Evolutionary conservation across 768 basidiomycete species (phyloP).

Genomic region (Boletus sp.): DNA sequence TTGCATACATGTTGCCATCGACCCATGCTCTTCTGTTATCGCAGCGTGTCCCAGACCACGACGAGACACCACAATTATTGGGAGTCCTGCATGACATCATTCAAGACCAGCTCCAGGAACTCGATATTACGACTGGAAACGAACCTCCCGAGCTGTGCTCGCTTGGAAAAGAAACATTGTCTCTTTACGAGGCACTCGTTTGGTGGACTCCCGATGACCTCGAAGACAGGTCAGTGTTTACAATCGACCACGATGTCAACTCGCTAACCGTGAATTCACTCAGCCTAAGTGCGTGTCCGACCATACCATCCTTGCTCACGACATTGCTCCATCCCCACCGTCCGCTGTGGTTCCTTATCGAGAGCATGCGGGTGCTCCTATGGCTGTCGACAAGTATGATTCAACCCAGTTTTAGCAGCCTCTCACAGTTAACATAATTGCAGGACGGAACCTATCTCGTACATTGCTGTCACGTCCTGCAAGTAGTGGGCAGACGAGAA

Average conservation of each 20-base stretch:
- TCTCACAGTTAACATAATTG: constrained; percentile 13
- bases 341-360: constrained; percentile 48
- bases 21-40: constrained; percentile 41
- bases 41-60: constrained; percentile 19
- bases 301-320: constrained; percentile 40
- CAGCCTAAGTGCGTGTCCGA: constrained; percentile 41
- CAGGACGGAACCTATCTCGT: constrained; percentile 44
- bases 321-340: constrained; percentile 50
- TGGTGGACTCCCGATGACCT: constrained; percentile 45
- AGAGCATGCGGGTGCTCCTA: constrained; percentile 47
- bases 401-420: neutral
- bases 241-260: neutral
- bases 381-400: constrained; percentile 46
- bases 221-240: constrained; percentile 31
- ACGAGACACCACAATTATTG: constrained; percentile 35
- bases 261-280: neutral
- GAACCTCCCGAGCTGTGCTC: constrained; percentile 21
- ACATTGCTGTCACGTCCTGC: constrained; percentile 41
- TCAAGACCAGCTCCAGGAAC: constrained; percentile 35
- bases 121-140: constrained; percentile 28
- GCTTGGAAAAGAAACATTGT: constrained; percentile 42
- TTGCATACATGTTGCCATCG: constrained; percentile 47
- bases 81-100: constrained; percentile 41
- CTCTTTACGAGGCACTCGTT: constrained; percentile 53
- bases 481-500: constrained; percentile 11